Percentiles rank a stretch among this genome's conserved stretches.
Conservation (phyloP, 805 yeast species). For the Cyberlindnera meyerae region DNA sequence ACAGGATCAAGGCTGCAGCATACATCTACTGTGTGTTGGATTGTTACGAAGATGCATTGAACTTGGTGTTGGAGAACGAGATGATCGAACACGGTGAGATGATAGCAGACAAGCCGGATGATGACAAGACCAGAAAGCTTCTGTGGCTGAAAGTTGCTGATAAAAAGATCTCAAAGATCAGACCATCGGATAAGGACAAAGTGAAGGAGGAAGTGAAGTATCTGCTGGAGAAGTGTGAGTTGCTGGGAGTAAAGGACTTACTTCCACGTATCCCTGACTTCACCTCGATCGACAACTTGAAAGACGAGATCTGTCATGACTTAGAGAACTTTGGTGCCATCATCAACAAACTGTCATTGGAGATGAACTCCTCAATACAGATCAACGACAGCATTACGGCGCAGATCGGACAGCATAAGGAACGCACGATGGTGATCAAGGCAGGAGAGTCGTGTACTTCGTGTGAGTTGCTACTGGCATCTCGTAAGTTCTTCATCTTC, state of each 20-base stretch:
- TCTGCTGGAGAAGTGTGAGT: conserved; percentile 40
- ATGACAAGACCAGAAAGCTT: conserved; percentile 52
- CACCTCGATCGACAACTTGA: conserved; percentile 73
- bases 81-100: conserved; percentile 53
- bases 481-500: conserved; percentile 70
- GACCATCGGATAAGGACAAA: conserved; percentile 26
- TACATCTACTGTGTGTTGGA: conserved; percentile 63
- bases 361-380: conserved; percentile 67
- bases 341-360: conserved; percentile 61
- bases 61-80: conserved; percentile 59
- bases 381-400: conserved; percentile 56
- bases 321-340: conserved; percentile 65
- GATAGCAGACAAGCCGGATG: conserved; percentile 53
- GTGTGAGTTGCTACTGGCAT: conserved; percentile 66
- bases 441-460: conserved; percentile 80
- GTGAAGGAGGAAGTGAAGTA: conserved; percentile 29
- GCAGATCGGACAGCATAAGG: conserved; percentile 50
- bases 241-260: conserved; percentile 70
- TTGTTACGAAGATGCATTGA: conserved; percentile 76
- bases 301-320: conserved; percentile 77
- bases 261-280: conserved; percentile 83
- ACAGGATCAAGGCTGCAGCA: conserved; percentile 62
- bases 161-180: conserved; percentile 24
- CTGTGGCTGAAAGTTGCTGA: conserved; percentile 64
- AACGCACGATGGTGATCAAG: conserved; percentile 61